Percentiles rank a stretch among this genome's conserved stretches.
Conservation (phyloP, 2,329 filamentous ascomycete genomes). For the Venturia pyrina region DNA sequence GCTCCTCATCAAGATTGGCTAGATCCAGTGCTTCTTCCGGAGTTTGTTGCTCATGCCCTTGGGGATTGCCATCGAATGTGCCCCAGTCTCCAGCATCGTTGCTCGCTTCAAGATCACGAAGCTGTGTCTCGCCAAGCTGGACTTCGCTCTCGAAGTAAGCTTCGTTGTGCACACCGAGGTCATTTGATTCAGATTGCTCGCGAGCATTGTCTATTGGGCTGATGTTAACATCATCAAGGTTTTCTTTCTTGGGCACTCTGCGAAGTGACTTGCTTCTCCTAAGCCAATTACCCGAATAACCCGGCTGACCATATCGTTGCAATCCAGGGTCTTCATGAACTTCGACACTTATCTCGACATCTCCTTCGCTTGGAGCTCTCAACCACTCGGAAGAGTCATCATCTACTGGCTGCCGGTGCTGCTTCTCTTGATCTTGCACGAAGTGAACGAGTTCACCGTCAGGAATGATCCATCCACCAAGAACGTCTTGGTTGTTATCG, state of each 20-base stretch:
- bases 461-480: neutral
- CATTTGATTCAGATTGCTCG: neutral
- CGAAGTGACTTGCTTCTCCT: neutral
- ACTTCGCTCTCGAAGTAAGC: neutral
- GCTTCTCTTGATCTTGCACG: neutral
- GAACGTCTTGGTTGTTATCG: neutral
- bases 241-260: neutral
- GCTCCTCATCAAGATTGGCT: neutral
- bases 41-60: neutral
- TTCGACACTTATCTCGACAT: neutral
- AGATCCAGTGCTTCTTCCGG: neutral
- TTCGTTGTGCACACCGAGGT: neutral
- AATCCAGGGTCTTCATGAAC: neutral
- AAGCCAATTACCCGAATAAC: neutral
- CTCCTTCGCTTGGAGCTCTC: neutral
- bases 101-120: neutral
- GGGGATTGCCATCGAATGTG: neutral
- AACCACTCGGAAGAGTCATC: neutral
- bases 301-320: neutral
- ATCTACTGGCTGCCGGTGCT: neutral
- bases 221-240: neutral
- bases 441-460: neutral
- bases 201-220: neutral
- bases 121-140: neutral
- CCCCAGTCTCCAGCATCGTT: neutral